Base-by-base conservation (phyloP, 345 rosid genomes). In the Populus davidiana region DNA sequence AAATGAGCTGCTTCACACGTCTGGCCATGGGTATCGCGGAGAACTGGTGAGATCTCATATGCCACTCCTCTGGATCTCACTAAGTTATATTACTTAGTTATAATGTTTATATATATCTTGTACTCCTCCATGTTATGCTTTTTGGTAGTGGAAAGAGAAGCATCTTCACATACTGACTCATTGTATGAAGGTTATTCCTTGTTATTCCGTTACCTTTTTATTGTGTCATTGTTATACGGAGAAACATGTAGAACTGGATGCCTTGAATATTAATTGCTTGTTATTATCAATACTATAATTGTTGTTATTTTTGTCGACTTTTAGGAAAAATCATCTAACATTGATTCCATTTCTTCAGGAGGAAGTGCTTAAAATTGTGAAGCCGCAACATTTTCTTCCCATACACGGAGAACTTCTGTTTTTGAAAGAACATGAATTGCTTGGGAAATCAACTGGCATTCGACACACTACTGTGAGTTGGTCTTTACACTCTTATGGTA, bases 11-110 rank as follows among this genome's bases (percentile, higher is more conserved):
- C 88, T 96, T 79, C 99, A 96, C 83, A 92, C 98, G 79, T 93
- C 99, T 80, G 99, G 99, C 44, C 99, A 96, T 81, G 99, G 85
- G 72, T 93, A 96, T 86, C 98, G 99, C 65, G 99, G 97, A 74
- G 99, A 93, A 78, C 87, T 96, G 83, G 99, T 96, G 83, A 83
- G 87, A 17, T 35, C 27, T 71, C 38, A 69, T 52, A 63, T 23
- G n/a, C 74, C 74, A 70, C 47, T 77, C 49, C 47, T 75, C 43
- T 52, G 54, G 69, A 35, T 69, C 64, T 69, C 47, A 27, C 31
- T 36, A 54, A 21, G 8, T 16, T 56, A 3, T n/a, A 1, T 59
- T 59, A 10, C 33, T 25, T 43, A 66, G 17, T 23, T 38, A 35
- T 56, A n/a, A 38, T 69, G 12, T 54, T 9, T 12, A 9, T 59